Evolutionary conservation across 1,284 basidiomycete species (phyloP), one percentile per base, ranked within the genome.

Genomic region (Rhodofomes roseus): DNA sequence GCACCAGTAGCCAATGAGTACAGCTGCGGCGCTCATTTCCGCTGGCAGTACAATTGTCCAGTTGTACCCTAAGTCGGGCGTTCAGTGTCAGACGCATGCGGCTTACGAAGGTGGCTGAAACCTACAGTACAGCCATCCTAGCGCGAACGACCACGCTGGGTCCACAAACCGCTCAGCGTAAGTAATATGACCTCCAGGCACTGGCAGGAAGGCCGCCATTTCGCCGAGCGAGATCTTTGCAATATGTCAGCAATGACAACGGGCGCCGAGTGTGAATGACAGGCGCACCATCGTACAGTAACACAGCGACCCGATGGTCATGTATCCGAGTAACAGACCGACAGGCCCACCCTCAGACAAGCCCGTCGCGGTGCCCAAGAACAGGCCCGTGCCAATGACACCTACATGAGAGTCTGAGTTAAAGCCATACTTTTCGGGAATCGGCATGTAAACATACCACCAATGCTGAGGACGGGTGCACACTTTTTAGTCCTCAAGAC

Each of bases 101-200:
- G 5, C 22, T 11, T 34, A 34, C 11, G 18, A 56, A 20, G 7
- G 27, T 11, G n/a, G 23, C 31, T 11, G 44, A 7, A 11, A 61
- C 68, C 37, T 55, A 89, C 71, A 72, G 70, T 92, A 92, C 68
- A 91, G 87, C 88, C 89, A 93, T 11, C 90, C 91, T 84, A 90
- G 85, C 16, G 91, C 83, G 68, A 93, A 93, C 0, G 87, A 87
- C 60, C 94, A 80, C 2, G 92, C 88, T 5, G 88, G 86, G 68
- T 92, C 86, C 27, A 93, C 87, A 70, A 93, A 93, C 44, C 90
- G 86, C 63, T 85, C 85, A 4, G 92, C 89, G 41, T 94, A 78
- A 54, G 83, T 87, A 71, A 95, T 90, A 71, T 93, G 92, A 5
- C 92, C 86, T 62, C 86, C 89, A 53, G 72, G 73, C 0, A 81